phyloP scores from a whole-genome alignment of 176 grass and related monocot species.

The Tillandsia leiboldiana region DNA sequence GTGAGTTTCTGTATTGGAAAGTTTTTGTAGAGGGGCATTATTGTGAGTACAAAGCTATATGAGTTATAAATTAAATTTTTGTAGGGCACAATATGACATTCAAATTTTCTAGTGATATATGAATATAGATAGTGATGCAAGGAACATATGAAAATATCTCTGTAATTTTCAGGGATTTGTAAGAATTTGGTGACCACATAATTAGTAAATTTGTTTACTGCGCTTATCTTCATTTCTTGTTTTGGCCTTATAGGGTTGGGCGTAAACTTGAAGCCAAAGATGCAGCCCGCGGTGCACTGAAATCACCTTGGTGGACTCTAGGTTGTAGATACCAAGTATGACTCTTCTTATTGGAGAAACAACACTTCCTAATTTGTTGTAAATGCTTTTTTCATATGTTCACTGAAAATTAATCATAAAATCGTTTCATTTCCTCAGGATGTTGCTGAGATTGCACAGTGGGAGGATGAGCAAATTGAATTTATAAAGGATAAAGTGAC shows the following conservation, averaged over 20 bases:
- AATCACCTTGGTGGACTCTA: conserved; percentile 97
- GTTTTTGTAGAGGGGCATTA: too few species aligned
- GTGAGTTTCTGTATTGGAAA: too few species aligned
- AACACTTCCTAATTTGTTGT: neutral
- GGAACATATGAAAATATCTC: neutral
- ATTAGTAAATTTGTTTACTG: neutral
- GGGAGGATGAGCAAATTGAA: conserved; percentile 97
- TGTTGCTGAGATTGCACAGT: conserved; percentile 78
- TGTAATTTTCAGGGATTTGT: neutral
- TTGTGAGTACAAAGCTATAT: too few species aligned
- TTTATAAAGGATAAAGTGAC: conserved; percentile 85
- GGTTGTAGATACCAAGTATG: conserved; percentile 80
- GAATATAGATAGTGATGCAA: neutral
- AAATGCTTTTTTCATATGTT: conserved; percentile 4
- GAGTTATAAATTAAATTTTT: too few species aligned
- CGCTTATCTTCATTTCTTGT: conserved; percentile 11
- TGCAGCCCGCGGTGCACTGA: conserved; percentile 78
- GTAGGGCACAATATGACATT: too few species aligned
- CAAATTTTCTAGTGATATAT: too few species aligned
- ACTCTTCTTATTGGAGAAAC: neutral
- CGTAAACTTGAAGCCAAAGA: conserved; percentile 79
- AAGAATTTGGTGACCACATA: too few species aligned
- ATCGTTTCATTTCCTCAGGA: conserved; percentile 28
- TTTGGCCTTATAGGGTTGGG: conserved; percentile 46
- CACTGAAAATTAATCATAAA: neutral